Base-by-base conservation (phyloP, 768 basidiomycete species). In the Tricholoma terreum region DNA sequence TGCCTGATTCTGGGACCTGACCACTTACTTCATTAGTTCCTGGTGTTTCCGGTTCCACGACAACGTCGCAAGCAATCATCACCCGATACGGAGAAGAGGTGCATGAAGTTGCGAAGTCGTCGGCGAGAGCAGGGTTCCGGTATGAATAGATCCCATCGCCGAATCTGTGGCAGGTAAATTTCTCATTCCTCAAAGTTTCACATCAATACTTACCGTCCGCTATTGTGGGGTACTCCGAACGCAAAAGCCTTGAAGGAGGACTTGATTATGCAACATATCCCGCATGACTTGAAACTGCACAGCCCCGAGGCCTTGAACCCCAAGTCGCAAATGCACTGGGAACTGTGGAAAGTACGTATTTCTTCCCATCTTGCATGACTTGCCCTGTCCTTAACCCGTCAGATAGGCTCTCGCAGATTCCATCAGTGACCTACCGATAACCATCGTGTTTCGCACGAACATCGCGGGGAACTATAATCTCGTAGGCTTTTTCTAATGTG, bases 251-350 rank as follows among this genome's bases (percentile, higher is more conserved):
- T 75, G 70, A 88, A 88, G 5, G 75, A 75, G 9, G 85, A 83
- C 65, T 80, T 83, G 51, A 81, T 75, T 31, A 82, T 78, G 59
- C 73, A 76, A 65, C 86, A 88, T 58, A 87, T 84, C 2, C 86
- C 85, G 59, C 86, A 88, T 24, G 86, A 86, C 49, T 71, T 76
- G 71, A 83, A 84, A 59, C 74, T 75, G 69, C 86, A 88, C 17
- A 85, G 65, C 1, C 65, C 63, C 3, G 76, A 66, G 31, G 78
- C 78, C 58, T 82, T 83, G 14, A 76, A 75, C 7, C 86, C 86
- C 58, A 88, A 71, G 66, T 88, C 84, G 71, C 86, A 88, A 40
- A 88, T 84, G 63, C 85, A 86, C 58, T 86, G 84, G 2, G 83
- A 75, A 55, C 83, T 79, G 58, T 87, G 82, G 63, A 84, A 87